Conservation (phyloP, 2,329 filamentous ascomycete genomes). For the Diaporthe eres region DNA sequence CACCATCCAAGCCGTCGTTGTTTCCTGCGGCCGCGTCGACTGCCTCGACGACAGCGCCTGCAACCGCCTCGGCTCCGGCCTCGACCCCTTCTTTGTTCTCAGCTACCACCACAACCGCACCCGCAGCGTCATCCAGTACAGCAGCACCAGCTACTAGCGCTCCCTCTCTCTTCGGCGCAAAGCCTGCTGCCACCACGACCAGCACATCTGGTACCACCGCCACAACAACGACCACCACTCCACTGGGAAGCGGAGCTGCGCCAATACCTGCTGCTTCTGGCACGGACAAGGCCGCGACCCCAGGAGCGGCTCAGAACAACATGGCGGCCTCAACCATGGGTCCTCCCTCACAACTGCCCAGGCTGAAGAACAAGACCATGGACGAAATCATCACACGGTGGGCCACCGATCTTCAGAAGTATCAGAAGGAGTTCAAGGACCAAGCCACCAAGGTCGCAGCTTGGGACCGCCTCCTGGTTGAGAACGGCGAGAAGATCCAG, state of each 20-base stretch:
- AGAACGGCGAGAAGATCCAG: conserved; percentile 95
- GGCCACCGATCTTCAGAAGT: conserved; percentile 95
- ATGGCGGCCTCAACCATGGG: conserved; percentile 84
- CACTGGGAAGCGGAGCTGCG: conserved; percentile 20
- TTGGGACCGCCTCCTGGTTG: conserved; percentile 94
- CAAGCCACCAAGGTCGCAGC: conserved; percentile 88
- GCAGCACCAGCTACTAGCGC: conserved; percentile 43
- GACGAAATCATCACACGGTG: conserved; percentile 98
- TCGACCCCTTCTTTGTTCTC: conserved; percentile 30
- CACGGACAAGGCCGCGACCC: conserved; percentile 45
- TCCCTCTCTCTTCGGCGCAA: conserved; percentile 40
- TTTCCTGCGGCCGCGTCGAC: conserved; percentile 48
- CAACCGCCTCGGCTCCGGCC: conserved; percentile 34
- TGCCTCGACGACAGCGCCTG: conserved; percentile 40
- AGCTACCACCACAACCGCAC: conserved; percentile 30
- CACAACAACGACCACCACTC: conserved; percentile 40
- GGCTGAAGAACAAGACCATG: conserved; percentile 98
- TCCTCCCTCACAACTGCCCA: conserved; percentile 86
- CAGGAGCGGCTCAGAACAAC: conserved; percentile 47
- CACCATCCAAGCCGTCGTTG: conserved; percentile 46
- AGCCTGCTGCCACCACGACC: conserved; percentile 41
- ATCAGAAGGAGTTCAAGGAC: conserved; percentile 95
- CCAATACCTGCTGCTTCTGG: conserved; percentile 19
- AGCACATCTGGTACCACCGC: conserved; percentile 39
- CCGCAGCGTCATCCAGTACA: conserved; percentile 48